phyloP scores from a whole-genome alignment of 352 stramenopile species.

The Plasmopara viticola region DNA sequence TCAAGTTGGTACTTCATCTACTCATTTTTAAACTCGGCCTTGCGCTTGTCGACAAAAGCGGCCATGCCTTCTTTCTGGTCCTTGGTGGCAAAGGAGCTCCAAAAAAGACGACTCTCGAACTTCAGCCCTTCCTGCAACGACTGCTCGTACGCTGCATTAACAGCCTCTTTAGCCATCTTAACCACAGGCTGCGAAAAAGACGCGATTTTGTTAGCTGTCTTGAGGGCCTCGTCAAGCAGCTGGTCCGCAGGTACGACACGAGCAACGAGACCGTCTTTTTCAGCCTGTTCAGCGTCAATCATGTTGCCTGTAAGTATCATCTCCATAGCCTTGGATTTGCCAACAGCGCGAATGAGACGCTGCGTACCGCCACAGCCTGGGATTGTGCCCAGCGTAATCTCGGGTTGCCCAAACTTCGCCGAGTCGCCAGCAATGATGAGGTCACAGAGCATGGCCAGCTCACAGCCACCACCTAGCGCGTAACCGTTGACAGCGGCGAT shows the following conservation, averaged over 20 bases:
- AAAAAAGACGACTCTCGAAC: conserved; percentile 97
- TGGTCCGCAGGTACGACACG: conserved; percentile 89
- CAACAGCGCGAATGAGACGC: conserved; percentile 94
- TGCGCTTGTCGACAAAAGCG: conserved; percentile 97
- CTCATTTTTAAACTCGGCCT: conserved; percentile 92
- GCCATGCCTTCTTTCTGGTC: conserved; percentile 94
- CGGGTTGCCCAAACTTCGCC: conserved; percentile 97
- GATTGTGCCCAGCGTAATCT: conserved; percentile 98
- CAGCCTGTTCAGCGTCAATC: conserved; percentile 93
- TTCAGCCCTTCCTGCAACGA: conserved; percentile 92
- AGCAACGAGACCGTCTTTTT: conserved; percentile 90
- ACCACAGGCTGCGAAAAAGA: conserved; percentile 93
- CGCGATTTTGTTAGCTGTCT: conserved; percentile 95
- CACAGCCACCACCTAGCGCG: conserved; percentile 95
- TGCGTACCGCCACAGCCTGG: conserved; percentile 95
- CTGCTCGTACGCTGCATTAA: conserved; percentile 92
- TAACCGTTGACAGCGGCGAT: conserved; percentile 98
- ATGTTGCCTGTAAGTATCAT: conserved; percentile 98
- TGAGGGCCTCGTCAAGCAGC: conserved; percentile 92
- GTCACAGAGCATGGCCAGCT: conserved; percentile 99
- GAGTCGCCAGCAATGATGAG: conserved; percentile 95
- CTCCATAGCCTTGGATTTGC: conserved; percentile 99
- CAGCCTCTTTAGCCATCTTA: conserved; percentile 96
- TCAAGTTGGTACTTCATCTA: conserved; percentile 35
- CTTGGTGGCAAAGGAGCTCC: conserved; percentile 95